phyloP scores from a whole-genome alignment of 805 yeast species.

The Teunomyces lycoperdinae region DNA sequence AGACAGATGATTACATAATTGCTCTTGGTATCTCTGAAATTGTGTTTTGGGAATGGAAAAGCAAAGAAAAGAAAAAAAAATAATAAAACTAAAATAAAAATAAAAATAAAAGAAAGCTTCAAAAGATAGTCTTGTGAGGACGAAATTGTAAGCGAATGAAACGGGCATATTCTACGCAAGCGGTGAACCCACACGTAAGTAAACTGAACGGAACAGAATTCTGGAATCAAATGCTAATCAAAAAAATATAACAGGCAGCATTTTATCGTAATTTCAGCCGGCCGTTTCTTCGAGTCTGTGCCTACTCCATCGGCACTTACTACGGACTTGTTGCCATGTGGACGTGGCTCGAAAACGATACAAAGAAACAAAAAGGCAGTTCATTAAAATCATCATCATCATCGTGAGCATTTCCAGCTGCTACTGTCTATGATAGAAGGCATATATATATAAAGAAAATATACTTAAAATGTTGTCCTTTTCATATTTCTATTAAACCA shows the following conservation, averaged over 20 bases:
- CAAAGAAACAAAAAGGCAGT: not conserved
- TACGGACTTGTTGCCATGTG: constrained; percentile 44
- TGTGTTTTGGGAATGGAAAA: too few species aligned
- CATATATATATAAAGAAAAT: not conserved
- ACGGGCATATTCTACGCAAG: not conserved
- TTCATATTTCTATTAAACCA: not conserved
- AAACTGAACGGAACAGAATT: not conserved
- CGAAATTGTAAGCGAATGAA: not conserved
- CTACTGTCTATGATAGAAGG: not conserved
- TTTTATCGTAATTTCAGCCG: constrained; percentile 47
- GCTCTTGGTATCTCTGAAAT: too few species aligned
- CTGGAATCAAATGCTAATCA: too few species aligned
- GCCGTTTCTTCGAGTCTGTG: constrained; percentile 46
- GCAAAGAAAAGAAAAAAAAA: not conserved
- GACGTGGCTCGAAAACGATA: constrained; percentile 36
- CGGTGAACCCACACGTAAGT: constrained; percentile 10
- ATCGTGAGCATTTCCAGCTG: constrained; percentile 3
- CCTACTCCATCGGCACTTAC: constrained; percentile 44
- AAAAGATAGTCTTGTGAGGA: not conserved
- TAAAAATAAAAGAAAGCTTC: not conserved
- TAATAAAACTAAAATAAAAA: not conserved
- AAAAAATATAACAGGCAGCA: constrained; percentile 11
- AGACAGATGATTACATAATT: too few species aligned
- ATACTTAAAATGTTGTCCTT: not conserved
- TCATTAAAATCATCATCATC: not conserved